Base-by-base conservation (phyloP, 1,139 yeast genomes). In the Geotrichum reessii region DNA sequence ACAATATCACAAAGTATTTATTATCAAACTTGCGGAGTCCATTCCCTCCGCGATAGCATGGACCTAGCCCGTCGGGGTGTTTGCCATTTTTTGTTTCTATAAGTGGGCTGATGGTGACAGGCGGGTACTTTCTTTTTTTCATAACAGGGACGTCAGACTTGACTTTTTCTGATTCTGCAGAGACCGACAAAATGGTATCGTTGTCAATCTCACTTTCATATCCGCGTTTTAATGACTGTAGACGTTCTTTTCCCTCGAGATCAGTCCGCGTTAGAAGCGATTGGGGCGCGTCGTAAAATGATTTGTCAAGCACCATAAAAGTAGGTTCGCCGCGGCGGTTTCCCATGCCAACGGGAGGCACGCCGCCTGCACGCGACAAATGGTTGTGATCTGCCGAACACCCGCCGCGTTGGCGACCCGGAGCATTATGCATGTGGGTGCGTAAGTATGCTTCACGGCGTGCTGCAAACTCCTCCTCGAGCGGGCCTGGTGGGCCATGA, bases 1-100 rank as follows among this genome's bases (percentile, higher is more conserved):
- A 50, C 22, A 50, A 9, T 19, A 55, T 37, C 9, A 52, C 40
- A n/a, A 50, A 50, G 6, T 47, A 24, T 21, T 48, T 47, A 47
- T 47, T 22, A 17, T 47, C 22, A 51, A 31, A 24, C 37, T 44
- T 44, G 21, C 50, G 27, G 42, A 22, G 46, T 2, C 55, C 42
- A 11, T 8, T 21, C 40, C 52, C 53, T 3, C 42, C 31, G 5
- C 47, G 47, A 21, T 50, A 55, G 37, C 48, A 33, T 6, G 58
- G 31, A 12, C 25, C 58, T 7, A 55, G 37, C 2, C 58, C 58
- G 24, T 55, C 55, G 0, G 58, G 58, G 46, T 46, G 47, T 22
- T 31, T 14, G 2, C 58, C 58, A 14, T 53, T 47, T 21, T 49
- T 19, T 25, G 33, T 47, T 14, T 27, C 33, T 9, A 37, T 19